Percentiles rank a stretch among this genome's conserved stretches.
Evolutionary conservation across 345 rosid genomes (phyloP).

Genomic region (Citrus reticulata): DNA sequence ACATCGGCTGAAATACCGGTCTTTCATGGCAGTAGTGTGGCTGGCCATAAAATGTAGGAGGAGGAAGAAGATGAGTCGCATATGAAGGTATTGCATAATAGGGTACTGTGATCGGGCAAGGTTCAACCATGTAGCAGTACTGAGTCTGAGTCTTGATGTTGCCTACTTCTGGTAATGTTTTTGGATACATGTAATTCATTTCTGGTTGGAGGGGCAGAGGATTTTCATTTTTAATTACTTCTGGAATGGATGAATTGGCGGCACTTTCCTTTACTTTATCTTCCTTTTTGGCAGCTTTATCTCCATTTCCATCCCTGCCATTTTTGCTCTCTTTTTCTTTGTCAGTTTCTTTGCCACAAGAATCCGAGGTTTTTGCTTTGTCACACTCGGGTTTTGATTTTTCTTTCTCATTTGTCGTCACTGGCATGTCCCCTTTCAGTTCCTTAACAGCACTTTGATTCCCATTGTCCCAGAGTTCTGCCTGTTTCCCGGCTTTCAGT

Average conservation of each 20-base stretch:
- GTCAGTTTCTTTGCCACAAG: slow-evolving; percentile 5
- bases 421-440: slow-evolving; percentile 14
- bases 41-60: slow-evolving; percentile 19
- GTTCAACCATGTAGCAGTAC: slow-evolving; percentile 25
- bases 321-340: slow-evolving; percentile 12
- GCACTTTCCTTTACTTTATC: slow-evolving; percentile 6
- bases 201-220: not conserved
- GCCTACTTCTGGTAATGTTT: slow-evolving; percentile 7
- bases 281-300: slow-evolving; percentile 13
- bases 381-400: slow-evolving; percentile 16
- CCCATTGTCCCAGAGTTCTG: slow-evolving; percentile 30
- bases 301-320: not conserved
- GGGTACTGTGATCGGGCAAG: slow-evolving; percentile 33
- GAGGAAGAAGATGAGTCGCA: slow-evolving; percentile 12
- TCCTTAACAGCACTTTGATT: slow-evolving; percentile 22
- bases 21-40: slow-evolving; percentile 14
- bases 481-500: slow-evolving; percentile 48
- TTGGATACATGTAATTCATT: slow-evolving; percentile 17
- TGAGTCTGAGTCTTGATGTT: slow-evolving; percentile 16
- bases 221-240: slow-evolving; percentile 11
- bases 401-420: slow-evolving; percentile 10
- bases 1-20: slow-evolving; percentile 16
- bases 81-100: slow-evolving; percentile 33
- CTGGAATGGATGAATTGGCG: slow-evolving; percentile 1
- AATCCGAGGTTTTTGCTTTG: slow-evolving; percentile 12